A percentile compares a stretch with the other conserved stretches of the same genome.
These are phyloP conservation scores for Flaveria sonorensis DNA, from an alignment of 129 eudicot species.

Conservation along the genomic window DNA sequence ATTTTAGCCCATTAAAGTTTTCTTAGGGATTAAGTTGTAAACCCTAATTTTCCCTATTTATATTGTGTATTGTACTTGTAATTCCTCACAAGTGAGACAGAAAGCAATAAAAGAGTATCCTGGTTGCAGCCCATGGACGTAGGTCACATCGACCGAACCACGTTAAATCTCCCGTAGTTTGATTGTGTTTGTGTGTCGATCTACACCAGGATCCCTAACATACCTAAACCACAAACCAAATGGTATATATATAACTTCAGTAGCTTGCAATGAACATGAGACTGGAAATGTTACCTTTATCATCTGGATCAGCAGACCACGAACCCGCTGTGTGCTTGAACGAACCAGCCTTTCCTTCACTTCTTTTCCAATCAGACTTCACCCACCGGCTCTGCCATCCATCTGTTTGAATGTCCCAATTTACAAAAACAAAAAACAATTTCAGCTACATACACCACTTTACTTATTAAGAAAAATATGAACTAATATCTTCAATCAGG, in stretches of 20 bases:
- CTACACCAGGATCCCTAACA: too few relatives aligned
- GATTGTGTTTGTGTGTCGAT: too few relatives aligned
- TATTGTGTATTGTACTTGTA: too few relatives aligned
- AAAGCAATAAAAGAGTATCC: too few relatives aligned
- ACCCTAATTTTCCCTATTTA: too few relatives aligned
- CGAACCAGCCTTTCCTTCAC: conserved; percentile 96
- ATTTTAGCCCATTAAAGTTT: too few relatives aligned
- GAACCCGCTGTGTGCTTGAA: conserved; percentile 98
- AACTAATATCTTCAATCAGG: not conserved
- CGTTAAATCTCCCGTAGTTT: too few relatives aligned
- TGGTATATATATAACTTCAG: not conserved
- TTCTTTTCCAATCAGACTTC: conserved; percentile 89
- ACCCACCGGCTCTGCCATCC: conserved; percentile 99
- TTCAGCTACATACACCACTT: not conserved
- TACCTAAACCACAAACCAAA: conserved; percentile 12
- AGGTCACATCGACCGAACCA: too few relatives aligned
- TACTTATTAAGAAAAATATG: not conserved
- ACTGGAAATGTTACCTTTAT: conserved; percentile 60
- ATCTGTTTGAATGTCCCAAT: conserved; percentile 45
- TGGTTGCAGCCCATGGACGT: too few relatives aligned
- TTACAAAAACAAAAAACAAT: conserved; percentile 12
- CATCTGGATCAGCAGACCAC: conserved; percentile 96
- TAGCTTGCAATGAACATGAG: not conserved
- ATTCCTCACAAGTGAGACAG: too few relatives aligned
- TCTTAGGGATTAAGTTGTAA: too few relatives aligned